phyloP scores from a whole-genome alignment of 176 grass and related monocot species.

The Bolboschoenus planiculmis region DNA sequence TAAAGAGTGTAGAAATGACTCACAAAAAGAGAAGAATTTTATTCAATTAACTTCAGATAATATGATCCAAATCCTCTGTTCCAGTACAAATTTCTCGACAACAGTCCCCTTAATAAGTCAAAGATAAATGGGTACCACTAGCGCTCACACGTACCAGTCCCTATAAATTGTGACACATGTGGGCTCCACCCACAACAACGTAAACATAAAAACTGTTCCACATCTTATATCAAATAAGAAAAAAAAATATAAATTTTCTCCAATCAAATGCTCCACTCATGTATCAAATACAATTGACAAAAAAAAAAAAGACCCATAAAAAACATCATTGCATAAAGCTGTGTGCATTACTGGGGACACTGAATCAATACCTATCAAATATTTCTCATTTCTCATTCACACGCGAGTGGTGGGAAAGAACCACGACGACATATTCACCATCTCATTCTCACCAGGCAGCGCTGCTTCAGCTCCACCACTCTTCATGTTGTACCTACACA shows the following conservation, averaged over 20 bases:
- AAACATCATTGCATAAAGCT: no score
- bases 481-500: constrained; percentile 11
- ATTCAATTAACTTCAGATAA: neutral
- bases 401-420: neutral
- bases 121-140: no score
- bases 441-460: neutral
- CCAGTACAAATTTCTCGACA: neutral
- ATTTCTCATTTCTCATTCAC: no score
- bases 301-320: no score
- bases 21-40: neutral
- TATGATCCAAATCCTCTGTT: neutral
- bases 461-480: neutral
- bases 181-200: neutral
- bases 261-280: no score
- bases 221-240: no score
- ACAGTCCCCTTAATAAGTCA: neutral
- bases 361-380: neutral
- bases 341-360: no score
- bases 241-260: no score
- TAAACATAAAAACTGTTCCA: neutral
- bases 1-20: neutral
- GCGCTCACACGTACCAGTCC: no score
- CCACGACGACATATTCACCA: constrained; percentile 8
- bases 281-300: no score
- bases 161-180: neutral